Evolutionary conservation across 2,329 filamentous ascomycete species (phyloP).

Genomic region (Venturia asperata): DNA sequence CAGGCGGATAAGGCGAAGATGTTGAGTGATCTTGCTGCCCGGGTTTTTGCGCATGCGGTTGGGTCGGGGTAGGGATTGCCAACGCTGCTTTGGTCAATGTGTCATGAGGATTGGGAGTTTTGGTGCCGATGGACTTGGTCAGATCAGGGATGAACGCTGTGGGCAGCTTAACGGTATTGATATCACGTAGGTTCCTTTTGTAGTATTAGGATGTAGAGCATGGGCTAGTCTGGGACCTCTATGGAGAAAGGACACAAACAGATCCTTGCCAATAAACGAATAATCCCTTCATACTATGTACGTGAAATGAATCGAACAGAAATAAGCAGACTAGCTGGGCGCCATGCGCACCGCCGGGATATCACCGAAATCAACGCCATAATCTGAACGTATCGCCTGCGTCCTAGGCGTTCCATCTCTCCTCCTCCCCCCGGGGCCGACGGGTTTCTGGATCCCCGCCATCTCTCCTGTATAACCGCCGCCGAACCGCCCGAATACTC

Average conservation of each 20-base stretch:
- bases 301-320: not conserved
- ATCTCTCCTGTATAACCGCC: slow-evolving; percentile 34
- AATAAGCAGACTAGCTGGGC: not conserved
- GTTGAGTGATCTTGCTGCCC: slow-evolving; percentile 74
- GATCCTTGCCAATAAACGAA: not conserved
- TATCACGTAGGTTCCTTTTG: slow-evolving; percentile 3
- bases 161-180: not conserved
- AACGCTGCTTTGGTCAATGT: not conserved
- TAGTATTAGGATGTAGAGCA: not conserved
- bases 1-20: slow-evolving; percentile 73
- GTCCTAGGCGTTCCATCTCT: slow-evolving; percentile 21
- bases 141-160: not conserved
- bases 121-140: not conserved
- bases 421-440: slow-evolving; percentile 17
- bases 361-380: slow-evolving; percentile 26
- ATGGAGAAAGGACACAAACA: not conserved
- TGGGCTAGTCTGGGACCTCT: not conserved
- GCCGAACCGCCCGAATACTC: slow-evolving; percentile 29
- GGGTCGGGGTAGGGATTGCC: not conserved
- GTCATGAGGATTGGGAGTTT: not conserved
- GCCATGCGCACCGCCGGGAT: slow-evolving; percentile 22
- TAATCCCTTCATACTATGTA: not conserved
- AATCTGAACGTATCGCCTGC: slow-evolving; percentile 21
- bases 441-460: slow-evolving; percentile 33
- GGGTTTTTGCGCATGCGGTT: slow-evolving; percentile 76